Base-by-base conservation (phyloP, 345 rosid species). In the Excoecaria agallocha region DNA sequence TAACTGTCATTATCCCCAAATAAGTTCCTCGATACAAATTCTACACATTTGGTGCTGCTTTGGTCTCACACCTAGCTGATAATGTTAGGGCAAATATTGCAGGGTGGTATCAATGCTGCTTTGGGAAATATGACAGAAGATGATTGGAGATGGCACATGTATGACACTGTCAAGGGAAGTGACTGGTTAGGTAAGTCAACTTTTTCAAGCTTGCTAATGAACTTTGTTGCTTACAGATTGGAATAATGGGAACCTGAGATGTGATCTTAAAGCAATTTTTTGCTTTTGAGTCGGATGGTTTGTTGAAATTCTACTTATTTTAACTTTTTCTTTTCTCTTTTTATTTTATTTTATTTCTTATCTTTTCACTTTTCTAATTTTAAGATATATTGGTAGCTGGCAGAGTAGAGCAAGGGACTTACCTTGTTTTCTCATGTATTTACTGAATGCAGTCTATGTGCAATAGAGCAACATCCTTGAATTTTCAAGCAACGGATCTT, bases 61-160 rank as follows among this genome's bases (percentile, higher is more conserved):
- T 66, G 51, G 71, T 68, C 41, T 35, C 15, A 46, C 19, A 25
- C 58, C 11, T 43, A 51, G 19, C 58, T 81, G n/a, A 69, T 56
- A 62, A 54, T 76, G 16, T 17, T 15, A 30, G 71, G 37, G 8
- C 9, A 68, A 57, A 48, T n/a, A 79, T 17, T 82, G 37, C 79
- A 95, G 98, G 99, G 99, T 84, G 99, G 98, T 57, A 96, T 96
- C 56, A 96, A 96, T 85, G 99, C 98, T 80, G 98, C 99, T 12
- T 74, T 96, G 71, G 99, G 99, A 59, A 96, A 96, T 80, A 96
- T 96, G 99, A 60, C 87, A 0, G 98, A 96, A 83, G 99, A 93
- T 87, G 99, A 93, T 74, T 96, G 98, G 99, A 85, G 98, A 78
- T 93, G 99, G 98, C 99, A 96, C 73, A 96, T 96, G 98, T 96